These are phyloP conservation scores for Fusarium sp. DNA, from an alignment of 2,329 filamentous ascomycete species.

Conservation along the genomic window DNA sequence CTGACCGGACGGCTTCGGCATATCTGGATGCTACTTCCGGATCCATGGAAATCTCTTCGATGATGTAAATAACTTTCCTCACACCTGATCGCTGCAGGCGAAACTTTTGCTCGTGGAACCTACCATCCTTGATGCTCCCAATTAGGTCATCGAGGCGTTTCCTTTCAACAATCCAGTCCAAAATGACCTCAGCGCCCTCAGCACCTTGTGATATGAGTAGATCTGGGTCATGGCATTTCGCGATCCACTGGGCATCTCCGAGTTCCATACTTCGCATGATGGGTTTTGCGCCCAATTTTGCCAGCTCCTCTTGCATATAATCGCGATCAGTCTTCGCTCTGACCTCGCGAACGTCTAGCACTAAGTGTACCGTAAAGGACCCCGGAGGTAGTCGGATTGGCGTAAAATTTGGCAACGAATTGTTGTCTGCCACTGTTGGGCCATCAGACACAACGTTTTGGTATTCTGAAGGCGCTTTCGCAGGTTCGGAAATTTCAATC, in stretches of 20 bases:
- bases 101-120: constrained; percentile 87
- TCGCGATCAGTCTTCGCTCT: constrained; percentile 77
- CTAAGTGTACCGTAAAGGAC: constrained; percentile 75
- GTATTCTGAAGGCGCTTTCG: constrained; percentile 40
- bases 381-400: constrained; percentile 71
- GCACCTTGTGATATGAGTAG: constrained; percentile 65
- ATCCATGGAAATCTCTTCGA: constrained; percentile 76
- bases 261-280: constrained; percentile 75
- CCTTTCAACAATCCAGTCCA: constrained; percentile 84
- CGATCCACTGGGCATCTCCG: constrained; percentile 83
- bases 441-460: constrained; percentile 54
- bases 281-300: constrained; percentile 70
- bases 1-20: constrained; percentile 74
- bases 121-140: constrained; percentile 82
- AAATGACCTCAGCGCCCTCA: constrained; percentile 74
- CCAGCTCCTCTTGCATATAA: constrained; percentile 78
- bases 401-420: constrained; percentile 57
- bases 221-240: constrained; percentile 70
- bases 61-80: constrained; percentile 80
- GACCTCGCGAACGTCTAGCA: constrained; percentile 80
- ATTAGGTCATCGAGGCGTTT: constrained; percentile 84
- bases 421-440: constrained; percentile 42
- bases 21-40: constrained; percentile 63
- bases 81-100: constrained; percentile 76
- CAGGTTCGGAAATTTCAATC: constrained; percentile 20